These are phyloP conservation scores for Fistulifera pelliculosa DNA, from an alignment of 108 stramenopile genomes.

Conservation along the genomic window DNA sequence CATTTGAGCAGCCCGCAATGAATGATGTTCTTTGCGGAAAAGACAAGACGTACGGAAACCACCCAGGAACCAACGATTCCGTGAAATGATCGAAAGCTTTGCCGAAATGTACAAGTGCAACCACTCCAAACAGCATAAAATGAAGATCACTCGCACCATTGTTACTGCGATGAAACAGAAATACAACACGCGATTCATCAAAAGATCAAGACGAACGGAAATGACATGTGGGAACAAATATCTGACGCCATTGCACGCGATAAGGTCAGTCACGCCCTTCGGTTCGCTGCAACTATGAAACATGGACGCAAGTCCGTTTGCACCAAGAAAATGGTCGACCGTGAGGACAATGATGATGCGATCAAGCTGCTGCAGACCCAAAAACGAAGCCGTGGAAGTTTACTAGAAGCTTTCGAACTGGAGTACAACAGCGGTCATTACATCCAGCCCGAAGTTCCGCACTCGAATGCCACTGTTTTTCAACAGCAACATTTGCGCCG, in stretches of 20 bases:
- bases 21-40: slow-evolving; percentile 28
- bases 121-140: slow-evolving; percentile 36
- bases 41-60: slow-evolving; percentile 20
- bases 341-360: too few relatives aligned
- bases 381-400: too few relatives aligned
- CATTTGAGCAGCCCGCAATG: background rate
- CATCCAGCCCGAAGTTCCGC: background rate
- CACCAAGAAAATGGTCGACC: too few relatives aligned
- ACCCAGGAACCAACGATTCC: slow-evolving; percentile 34
- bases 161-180: slow-evolving; percentile 14
- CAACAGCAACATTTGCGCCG: too few relatives aligned
- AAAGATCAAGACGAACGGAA: slow-evolving; percentile 9
- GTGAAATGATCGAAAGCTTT: slow-evolving; percentile 8
- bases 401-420: too few relatives aligned
- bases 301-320: background rate
- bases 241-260: slow-evolving; percentile 30
- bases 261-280: slow-evolving; percentile 41
- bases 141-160: slow-evolving; percentile 35
- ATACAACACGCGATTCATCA: slow-evolving; percentile 22
- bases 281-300: slow-evolving; percentile 9
- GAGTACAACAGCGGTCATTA: background rate
- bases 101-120: slow-evolving; percentile 14
- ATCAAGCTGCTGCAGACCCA: too few relatives aligned
- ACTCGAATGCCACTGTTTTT: too few relatives aligned
- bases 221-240: slow-evolving; percentile 33